These are phyloP conservation scores for Globisporangium nunn DNA, from an alignment of 352 stramenopile species.

Conservation along the genomic window DNA sequence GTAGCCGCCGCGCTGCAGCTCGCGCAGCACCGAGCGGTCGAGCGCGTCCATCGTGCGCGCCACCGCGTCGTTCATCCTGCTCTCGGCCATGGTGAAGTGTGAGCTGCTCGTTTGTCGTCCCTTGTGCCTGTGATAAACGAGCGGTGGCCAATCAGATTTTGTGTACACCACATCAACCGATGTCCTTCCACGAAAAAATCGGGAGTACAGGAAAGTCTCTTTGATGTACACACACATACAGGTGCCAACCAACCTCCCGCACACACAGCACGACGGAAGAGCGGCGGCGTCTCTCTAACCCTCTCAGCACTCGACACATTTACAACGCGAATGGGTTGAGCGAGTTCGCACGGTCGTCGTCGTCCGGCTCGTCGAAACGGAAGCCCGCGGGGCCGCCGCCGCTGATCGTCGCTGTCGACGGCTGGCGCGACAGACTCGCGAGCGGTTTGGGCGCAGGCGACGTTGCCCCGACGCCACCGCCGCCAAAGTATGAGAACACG, in stretches of 20 bases:
- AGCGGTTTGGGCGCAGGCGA: slow-evolving; percentile 42
- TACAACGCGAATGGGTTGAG: slow-evolving; percentile 65
- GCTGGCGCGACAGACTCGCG: slow-evolving; percentile 27
- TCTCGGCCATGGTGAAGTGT: slow-evolving; percentile 50
- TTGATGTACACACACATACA: neutral
- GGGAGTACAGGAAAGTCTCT: no score
- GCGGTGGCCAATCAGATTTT: no score
- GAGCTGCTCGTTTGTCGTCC: neutral
- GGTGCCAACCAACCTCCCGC: neutral
- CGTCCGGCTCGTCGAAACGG: slow-evolving; percentile 30
- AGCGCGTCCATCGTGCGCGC: slow-evolving; percentile 80
- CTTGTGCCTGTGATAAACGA: no score
- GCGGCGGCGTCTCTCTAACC: neutral
- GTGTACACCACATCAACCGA: no score
- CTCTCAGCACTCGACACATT: slow-evolving; percentile 8
- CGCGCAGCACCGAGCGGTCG: slow-evolving; percentile 64
- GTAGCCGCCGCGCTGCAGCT: slow-evolving; percentile 75
- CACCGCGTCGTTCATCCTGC: slow-evolving; percentile 78
- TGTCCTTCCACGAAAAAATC: no score
- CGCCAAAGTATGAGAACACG: slow-evolving; percentile 71
- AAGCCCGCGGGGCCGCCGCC: slow-evolving; percentile 20
- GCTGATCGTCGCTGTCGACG: slow-evolving; percentile 30
- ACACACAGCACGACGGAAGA: no score
- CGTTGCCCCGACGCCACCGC: slow-evolving; percentile 14
- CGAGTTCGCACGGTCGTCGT: slow-evolving; percentile 44